These are phyloP conservation scores for Myxozyma sirexii DNA, from an alignment of 805 yeast species.

Conservation along the genomic window DNA sequence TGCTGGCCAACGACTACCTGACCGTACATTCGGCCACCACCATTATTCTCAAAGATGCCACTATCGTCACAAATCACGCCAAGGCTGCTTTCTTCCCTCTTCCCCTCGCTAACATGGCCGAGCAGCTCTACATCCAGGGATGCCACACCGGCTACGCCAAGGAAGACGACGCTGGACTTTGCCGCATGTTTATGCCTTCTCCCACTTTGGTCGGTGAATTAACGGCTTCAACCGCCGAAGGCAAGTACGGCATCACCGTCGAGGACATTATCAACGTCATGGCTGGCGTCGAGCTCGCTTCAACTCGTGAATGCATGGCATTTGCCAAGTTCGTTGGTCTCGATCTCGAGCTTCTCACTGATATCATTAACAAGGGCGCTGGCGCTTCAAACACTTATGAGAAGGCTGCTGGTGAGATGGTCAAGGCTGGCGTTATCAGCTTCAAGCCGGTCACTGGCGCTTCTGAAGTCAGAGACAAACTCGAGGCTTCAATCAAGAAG, in stretches of 20 bases:
- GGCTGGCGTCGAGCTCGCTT: constrained; percentile 28
- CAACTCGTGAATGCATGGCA: constrained; percentile 28
- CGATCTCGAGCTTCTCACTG: constrained; percentile 18
- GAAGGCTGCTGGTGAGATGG: constrained; percentile 14
- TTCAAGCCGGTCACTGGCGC: constrained; percentile 12
- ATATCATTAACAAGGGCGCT: constrained; percentile 26
- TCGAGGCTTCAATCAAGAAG: constrained; percentile 15
- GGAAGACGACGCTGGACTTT: constrained; percentile 31
- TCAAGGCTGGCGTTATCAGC: constrained; percentile 7
- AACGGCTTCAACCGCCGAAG: constrained; percentile 8
- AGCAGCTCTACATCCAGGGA: constrained; percentile 24
- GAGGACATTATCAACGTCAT: constrained; percentile 26
- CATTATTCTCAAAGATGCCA: constrained; percentile 23
- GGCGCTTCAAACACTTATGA: constrained; percentile 21
- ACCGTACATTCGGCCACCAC: constrained; percentile 30
- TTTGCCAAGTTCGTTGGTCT: constrained; percentile 28
- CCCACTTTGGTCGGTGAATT: constrained; percentile 20
- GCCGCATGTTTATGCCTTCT: constrained; percentile 21
- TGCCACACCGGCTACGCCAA: constrained; percentile 11
- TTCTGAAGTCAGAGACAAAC: constrained; percentile 1
- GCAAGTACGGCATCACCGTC: constrained; percentile 18
- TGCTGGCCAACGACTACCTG: constrained; percentile 25
- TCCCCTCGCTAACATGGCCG: constrained; percentile 20
- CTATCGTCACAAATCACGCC: constrained; percentile 26
- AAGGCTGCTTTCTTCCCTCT: constrained; percentile 20